phyloP scores from a whole-genome alignment of 208 protist genomes.

The Trypanosoma cruzi region DNA sequence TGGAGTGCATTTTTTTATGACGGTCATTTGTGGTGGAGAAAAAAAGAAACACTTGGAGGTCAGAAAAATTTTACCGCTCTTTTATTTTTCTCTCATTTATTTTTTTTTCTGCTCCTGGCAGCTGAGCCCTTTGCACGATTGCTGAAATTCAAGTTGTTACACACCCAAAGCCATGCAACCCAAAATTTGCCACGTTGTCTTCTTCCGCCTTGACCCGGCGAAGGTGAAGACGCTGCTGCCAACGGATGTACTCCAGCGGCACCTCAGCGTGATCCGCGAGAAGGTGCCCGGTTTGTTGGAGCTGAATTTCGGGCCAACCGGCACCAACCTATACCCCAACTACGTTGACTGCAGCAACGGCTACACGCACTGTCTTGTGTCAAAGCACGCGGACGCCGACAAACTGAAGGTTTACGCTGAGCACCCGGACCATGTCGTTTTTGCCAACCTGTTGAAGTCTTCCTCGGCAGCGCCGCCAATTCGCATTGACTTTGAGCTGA shows the following conservation, averaged over 20 bases:
- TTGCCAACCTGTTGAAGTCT: constrained; percentile 47
- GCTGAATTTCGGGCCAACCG: constrained; percentile 47
- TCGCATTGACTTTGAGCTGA: constrained; percentile 55
- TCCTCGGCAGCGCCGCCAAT: constrained; percentile 44
- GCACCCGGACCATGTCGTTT: constrained; percentile 52
- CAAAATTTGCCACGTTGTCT: constrained; percentile 54
- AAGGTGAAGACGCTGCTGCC: constrained; percentile 51
- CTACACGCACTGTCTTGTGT: constrained; percentile 72
- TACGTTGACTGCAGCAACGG: constrained; percentile 59
- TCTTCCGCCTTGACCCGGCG: constrained; percentile 55
- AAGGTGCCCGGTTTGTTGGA: constrained; percentile 59
- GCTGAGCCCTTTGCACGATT: background rate
- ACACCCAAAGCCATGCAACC: background rate
- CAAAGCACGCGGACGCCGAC: constrained; percentile 49
- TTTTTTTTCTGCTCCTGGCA: background rate
- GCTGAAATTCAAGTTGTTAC: background rate
- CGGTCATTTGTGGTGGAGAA: no score
- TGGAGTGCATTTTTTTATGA: no score
- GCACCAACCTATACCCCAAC: constrained; percentile 42
- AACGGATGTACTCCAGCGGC: background rate
- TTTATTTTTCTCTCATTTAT: no score
- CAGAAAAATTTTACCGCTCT: no score
- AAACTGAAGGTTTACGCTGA: constrained; percentile 57
- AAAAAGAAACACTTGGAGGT: no score
- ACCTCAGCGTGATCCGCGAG: constrained; percentile 14